These are phyloP conservation scores for Nyssa sinensis DNA, from an alignment of 148 eudicot genomes.

Conservation along the genomic window DNA sequence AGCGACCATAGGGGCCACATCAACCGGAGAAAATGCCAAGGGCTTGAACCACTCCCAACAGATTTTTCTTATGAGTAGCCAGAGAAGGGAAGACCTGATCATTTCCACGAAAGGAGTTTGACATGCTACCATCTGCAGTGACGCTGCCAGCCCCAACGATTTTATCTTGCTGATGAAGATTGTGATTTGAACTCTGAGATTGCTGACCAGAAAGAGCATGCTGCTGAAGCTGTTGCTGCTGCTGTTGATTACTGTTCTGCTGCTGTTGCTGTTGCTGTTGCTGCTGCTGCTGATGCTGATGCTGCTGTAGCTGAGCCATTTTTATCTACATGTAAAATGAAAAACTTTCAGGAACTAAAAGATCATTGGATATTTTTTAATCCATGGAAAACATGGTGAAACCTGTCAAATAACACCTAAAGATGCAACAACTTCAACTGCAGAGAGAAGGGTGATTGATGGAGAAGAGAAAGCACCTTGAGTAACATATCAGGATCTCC, in stretches of 20 bases:
- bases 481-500: constrained; percentile 57
- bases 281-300: constrained; percentile 38
- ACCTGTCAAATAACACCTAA: constrained; percentile 1
- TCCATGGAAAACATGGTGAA: background rate
- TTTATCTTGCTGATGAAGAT: constrained; percentile 44
- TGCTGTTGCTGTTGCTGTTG: constrained; percentile 34
- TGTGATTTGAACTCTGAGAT: constrained; percentile 42
- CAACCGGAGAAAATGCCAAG: background rate
- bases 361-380: background rate
- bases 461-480: constrained; percentile 37
- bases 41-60: background rate
- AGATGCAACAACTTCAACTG: background rate
- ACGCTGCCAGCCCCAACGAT: constrained; percentile 50
- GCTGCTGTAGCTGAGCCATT: constrained; percentile 57
- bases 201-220: constrained; percentile 56
- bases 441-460: background rate
- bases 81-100: constrained; percentile 60
- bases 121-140: constrained; percentile 69
- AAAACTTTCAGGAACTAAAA: constrained; percentile 8
- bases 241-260: constrained; percentile 35
- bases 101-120: constrained; percentile 71
- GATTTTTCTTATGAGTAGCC: background rate
- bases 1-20: background rate
- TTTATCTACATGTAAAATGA: constrained; percentile 38
- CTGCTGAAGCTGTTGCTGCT: constrained; percentile 51